Evolutionary conservation across 441 rosid species (phyloP), one percentile per base, ranked within the genome.

Genomic region (Flueggea neowawraea): DNA sequence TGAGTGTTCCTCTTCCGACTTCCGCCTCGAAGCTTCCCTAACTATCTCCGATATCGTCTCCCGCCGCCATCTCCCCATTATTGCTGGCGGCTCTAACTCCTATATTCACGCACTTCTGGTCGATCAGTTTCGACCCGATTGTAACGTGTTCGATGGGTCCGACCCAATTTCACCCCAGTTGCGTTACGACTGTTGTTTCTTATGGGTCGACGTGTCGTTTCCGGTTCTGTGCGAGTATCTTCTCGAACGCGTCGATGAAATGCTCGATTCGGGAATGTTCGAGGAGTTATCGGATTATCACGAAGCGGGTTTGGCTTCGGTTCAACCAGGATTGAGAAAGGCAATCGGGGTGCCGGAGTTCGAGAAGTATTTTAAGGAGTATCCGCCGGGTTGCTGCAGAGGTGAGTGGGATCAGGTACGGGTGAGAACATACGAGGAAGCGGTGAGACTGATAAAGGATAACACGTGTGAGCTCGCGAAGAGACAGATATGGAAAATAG

Each of bases 311-410:
- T 68, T 80, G 28, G n/a, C 65, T 33, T 36, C 10, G 52, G 41
- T 45, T 61, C 80, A 68, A 67, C 64, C 56, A 17, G 97, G 96
- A 54, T 44, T 92, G 36, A 58, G 82, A 61, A 90, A 82, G 53
- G 92, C 98, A 10, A 92, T 92, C 47, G 98, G 98, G 1, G 90
- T 90, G 6, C 92, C 94, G 31, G 98, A 92, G 81, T 86, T 92
- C 58, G 88, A 84, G 36, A 54, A 55, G 2, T 90, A 80, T 76
- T 92, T 90, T 43, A 69, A 65, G 66, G 62, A 33, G 63, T 72
- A 73, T 65, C 87, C 83, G 32, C 81, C 79, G 32, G 47, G 50
- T 22, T 61, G 48, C 14, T 45, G 44, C 5, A 17, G 33, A 22
- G 67, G 67, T 41, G 76, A 54, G 9, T 43, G 67, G 73, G 85